These are phyloP conservation scores for Lenzites betulinus DNA, from an alignment of 768 basidiomycete genomes.

Conservation along the genomic window DNA sequence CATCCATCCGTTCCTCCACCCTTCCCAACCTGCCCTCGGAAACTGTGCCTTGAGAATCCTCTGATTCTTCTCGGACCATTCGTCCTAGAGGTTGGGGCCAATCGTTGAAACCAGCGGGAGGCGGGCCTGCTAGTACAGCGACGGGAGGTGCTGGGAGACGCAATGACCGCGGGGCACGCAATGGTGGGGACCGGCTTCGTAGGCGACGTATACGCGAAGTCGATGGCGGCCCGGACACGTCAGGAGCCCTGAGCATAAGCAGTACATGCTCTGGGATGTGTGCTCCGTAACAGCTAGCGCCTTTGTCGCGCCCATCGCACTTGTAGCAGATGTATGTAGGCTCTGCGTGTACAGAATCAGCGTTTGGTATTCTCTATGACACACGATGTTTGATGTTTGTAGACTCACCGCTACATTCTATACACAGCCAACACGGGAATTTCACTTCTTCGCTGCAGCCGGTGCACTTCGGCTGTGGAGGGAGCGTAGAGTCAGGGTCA, in stretches of 20 bases:
- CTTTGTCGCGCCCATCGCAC: neutral
- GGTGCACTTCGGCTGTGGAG: neutral
- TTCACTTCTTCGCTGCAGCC: neutral
- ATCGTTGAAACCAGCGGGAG: too few species aligned
- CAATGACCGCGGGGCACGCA: too few species aligned
- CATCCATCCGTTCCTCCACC: constrained; percentile 1
- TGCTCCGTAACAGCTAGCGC: neutral
- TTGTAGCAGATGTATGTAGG: neutral
- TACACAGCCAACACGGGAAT: neutral
- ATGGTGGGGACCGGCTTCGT: too few species aligned
- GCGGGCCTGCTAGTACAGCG: too few species aligned
- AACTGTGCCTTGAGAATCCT: neutral
- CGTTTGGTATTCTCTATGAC: too few species aligned
- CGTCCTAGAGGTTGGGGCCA: neutral
- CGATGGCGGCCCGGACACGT: too few species aligned
- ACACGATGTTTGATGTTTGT: neutral
- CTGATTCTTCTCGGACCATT: neutral
- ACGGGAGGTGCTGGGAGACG: too few species aligned
- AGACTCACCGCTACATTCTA: neutral
- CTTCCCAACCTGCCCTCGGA: neutral
- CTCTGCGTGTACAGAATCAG: too few species aligned
- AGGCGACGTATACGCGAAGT: too few species aligned
- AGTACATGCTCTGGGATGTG: neutral
- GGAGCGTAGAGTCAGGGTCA: neutral
- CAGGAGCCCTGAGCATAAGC: too few species aligned